These are phyloP conservation scores for Castanea sativa DNA, from an alignment of 306 rosid species.

Conservation along the genomic window DNA sequence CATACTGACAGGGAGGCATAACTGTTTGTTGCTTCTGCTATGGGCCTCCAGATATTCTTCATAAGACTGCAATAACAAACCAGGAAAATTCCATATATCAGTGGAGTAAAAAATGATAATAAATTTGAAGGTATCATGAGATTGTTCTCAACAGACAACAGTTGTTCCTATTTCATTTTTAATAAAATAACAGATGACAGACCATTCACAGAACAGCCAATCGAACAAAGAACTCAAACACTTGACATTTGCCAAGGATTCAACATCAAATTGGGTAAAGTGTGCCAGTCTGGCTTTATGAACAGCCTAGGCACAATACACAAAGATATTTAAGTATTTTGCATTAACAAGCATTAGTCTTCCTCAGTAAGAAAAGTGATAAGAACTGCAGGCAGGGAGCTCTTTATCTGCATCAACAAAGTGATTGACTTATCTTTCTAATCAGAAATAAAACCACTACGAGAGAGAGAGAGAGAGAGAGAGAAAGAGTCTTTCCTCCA, in stretches of 20 bases:
- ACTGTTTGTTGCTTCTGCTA: constrained; percentile 33
- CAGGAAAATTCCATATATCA: constrained; percentile 2
- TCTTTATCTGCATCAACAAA: not conserved
- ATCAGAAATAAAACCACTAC: not conserved
- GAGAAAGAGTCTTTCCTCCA: not conserved
- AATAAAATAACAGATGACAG: not conserved
- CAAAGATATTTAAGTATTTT: not conserved
- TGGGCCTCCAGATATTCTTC: constrained; percentile 49
- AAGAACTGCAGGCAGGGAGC: not conserved
- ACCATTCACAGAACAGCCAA: not conserved
- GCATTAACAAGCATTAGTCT: not conserved
- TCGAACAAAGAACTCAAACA: not conserved
- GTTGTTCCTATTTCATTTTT: not conserved
- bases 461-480: not conserved
- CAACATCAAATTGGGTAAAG: not conserved
- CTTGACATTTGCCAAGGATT: not conserved
- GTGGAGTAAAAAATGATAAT: not conserved
- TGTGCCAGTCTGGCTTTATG: constrained; percentile 1
- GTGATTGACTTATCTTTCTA: not conserved
- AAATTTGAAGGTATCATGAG: not conserved
- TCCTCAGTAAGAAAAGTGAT: not conserved
- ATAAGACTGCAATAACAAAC: constrained; percentile 37
- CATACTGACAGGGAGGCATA: constrained; percentile 26
- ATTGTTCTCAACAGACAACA: not conserved
- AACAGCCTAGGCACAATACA: not conserved